These are phyloP conservation scores for Skeletonema costatum DNA, from an alignment of 108 stramenopile species.

Conservation along the genomic window DNA sequence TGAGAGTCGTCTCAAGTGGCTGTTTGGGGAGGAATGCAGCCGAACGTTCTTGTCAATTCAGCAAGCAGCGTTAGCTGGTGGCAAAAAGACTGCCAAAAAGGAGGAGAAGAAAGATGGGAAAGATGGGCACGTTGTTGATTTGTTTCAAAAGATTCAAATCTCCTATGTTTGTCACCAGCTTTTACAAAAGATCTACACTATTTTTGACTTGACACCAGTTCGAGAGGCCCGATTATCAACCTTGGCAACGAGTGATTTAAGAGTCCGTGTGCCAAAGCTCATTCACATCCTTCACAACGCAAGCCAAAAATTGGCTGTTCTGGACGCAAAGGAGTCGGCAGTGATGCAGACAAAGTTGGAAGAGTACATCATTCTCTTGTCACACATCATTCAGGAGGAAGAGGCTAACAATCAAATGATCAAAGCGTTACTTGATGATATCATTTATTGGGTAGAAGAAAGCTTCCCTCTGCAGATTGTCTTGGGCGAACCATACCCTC, in stretches of 20 bases:
- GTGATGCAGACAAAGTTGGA: slow-evolving; percentile 17
- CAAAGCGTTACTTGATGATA: slow-evolving; percentile 15
- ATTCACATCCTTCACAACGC: slow-evolving; percentile 10
- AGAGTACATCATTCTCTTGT: slow-evolving; percentile 32
- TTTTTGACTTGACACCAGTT: slow-evolving; percentile 9
- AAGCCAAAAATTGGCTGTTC: not conserved
- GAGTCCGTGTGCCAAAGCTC: slow-evolving; percentile 6
- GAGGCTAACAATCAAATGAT: slow-evolving; percentile 5
- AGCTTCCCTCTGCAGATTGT: slow-evolving; percentile 4
- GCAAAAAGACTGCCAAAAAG: not conserved
- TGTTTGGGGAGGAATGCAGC: slow-evolving; percentile 22
- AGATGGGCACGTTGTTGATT: slow-evolving; percentile 7
- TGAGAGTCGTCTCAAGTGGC: slow-evolving; percentile 34
- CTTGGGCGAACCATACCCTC: not conserved
- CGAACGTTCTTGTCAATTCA: slow-evolving; percentile 10
- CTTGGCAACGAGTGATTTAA: not conserved
- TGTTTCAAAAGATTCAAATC: slow-evolving; percentile 19
- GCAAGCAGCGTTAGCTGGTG: slow-evolving; percentile 1
- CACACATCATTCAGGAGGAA: slow-evolving; percentile 5
- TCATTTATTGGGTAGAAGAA: slow-evolving; percentile 16
- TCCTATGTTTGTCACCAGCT: slow-evolving; percentile 29
- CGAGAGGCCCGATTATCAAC: not conserved
- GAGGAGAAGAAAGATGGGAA: slow-evolving; percentile 5
- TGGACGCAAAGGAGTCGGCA: not conserved
- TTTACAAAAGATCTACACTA: slow-evolving; percentile 19